phyloP scores from a whole-genome alignment of 2,329 filamentous ascomycete genomes.

The Fusarium caatingaense region DNA sequence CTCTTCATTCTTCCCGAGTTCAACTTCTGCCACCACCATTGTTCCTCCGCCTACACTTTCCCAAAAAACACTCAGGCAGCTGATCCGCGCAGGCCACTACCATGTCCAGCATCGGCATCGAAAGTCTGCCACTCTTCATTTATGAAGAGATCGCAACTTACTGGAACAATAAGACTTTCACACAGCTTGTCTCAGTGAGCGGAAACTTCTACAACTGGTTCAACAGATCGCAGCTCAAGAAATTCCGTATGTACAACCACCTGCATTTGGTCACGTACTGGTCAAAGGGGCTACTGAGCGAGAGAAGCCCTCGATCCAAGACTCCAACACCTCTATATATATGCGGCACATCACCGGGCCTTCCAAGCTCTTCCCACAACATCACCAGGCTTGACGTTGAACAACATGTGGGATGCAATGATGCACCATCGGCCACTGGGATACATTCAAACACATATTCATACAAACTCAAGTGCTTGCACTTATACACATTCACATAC shows the following conservation, averaged over 20 bases:
- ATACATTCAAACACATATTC: background rate
- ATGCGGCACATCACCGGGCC: background rate
- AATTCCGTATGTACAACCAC: background rate
- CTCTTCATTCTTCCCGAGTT: background rate
- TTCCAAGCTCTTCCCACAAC: background rate
- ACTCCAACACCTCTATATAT: background rate
- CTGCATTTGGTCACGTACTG: background rate
- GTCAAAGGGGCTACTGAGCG: background rate
- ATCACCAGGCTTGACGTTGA: background rate
- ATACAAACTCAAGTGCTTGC: background rate
- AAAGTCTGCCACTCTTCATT: background rate
- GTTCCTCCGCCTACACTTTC: background rate
- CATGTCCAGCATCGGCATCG: background rate
- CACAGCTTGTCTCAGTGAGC: rapidly evolving
- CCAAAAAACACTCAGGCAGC: background rate
- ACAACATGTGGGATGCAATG: background rate
- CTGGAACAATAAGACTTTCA: background rate
- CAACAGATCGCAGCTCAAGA: background rate
- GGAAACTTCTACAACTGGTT: background rate
- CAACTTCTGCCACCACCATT: background rate
- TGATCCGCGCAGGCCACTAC: background rate
- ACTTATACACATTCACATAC: no score
- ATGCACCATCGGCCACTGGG: background rate
- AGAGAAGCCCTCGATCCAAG: background rate
- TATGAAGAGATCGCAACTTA: no score